Evolutionary conservation across 73 alveolate genomes (phyloP).

Genomic region (Durusdinium trenchii): DNA sequence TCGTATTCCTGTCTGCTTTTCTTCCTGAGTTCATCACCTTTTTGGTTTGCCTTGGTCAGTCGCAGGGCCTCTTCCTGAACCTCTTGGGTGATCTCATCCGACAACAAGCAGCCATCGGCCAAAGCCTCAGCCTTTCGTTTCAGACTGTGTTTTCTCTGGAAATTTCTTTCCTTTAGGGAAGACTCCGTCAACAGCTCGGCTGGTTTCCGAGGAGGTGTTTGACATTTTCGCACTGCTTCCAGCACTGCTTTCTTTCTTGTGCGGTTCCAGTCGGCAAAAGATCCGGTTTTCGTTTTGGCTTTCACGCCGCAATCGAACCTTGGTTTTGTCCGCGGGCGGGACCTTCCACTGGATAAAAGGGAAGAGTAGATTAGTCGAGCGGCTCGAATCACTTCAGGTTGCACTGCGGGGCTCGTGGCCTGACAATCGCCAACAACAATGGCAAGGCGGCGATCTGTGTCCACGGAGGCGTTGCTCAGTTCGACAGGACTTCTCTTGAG

Average conservation of each 20-base stretch:
- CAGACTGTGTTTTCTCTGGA: background rate
- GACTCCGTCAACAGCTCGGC: background rate
- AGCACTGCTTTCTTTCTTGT: too few relatives aligned
- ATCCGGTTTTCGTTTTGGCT: background rate
- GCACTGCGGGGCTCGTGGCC: background rate
- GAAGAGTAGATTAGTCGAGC: background rate
- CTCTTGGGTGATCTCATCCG: background rate
- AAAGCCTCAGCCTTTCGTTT: slow-evolving; percentile 13
- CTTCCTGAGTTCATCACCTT: background rate
- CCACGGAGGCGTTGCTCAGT: background rate
- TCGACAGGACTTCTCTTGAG: slow-evolving; percentile 36
- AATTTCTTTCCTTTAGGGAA: background rate
- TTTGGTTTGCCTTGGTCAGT: background rate
- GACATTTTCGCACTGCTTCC: too few relatives aligned
- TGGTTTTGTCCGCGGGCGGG: background rate
- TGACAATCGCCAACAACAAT: slow-evolving; percentile 29
- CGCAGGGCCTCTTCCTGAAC: background rate
- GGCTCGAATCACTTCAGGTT: background rate
- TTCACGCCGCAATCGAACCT: background rate
- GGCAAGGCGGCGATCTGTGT: slow-evolving; percentile 29
- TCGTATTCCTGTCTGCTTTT: background rate
- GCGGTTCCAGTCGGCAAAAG: background rate
- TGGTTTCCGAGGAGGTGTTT: slow-evolving; percentile 2
- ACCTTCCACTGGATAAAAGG: background rate
- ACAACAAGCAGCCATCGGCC: background rate